Evolutionary conservation across 2,329 filamentous ascomycete genomes (phyloP).

Genomic region (Fusarium tricinctum): DNA sequence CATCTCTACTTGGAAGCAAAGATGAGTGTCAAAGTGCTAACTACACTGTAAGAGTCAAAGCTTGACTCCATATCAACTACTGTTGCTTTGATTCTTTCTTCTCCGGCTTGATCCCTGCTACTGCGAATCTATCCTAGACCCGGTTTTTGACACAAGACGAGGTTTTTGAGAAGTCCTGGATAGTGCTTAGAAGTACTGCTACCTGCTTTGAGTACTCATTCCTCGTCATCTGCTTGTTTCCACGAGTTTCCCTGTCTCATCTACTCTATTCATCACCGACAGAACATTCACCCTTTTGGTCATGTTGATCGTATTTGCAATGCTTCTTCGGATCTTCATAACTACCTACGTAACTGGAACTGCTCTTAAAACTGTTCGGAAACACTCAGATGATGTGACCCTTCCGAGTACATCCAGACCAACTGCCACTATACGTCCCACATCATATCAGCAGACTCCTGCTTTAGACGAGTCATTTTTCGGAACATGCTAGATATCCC

Average conservation of each 20-base stretch:
- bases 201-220: neutral
- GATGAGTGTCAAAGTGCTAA: constrained; percentile 12
- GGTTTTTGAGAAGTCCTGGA: neutral
- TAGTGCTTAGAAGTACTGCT: constrained; percentile 2
- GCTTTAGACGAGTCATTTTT: no score
- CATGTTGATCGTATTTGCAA: neutral
- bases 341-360: no score
- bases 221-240: neutral
- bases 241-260: neutral
- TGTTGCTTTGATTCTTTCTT: constrained; percentile 35
- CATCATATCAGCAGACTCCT: no score
- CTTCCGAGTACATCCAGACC: no score
- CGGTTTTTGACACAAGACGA: neutral
- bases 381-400: no score
- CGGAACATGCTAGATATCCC: no score
- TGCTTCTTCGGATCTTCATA: neutral
- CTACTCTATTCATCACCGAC: neutral
- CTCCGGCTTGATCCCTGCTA: constrained; percentile 2
- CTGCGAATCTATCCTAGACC: neutral
- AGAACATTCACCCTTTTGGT: neutral
- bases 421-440: no score
- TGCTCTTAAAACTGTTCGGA: no score
- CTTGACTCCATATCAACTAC: neutral
- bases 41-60: constrained; percentile 18
- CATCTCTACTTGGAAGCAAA: neutral